Base-by-base conservation (phyloP, 768 basidiomycete species). In the Leccinellum rugosiceps region DNA sequence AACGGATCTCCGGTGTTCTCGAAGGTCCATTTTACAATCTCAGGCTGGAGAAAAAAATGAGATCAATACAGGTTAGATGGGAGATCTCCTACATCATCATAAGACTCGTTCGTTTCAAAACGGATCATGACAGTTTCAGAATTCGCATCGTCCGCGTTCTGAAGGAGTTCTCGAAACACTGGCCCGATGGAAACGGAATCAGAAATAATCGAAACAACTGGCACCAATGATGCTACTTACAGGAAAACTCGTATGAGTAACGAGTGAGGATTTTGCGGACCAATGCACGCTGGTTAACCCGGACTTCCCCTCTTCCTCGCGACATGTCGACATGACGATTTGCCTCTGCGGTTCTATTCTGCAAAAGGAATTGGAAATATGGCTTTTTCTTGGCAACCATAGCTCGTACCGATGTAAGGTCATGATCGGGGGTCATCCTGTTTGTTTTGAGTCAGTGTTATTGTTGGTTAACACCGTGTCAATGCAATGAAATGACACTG, bases 181-280 rank as follows among this genome's bases (percentile, higher is more conserved):
- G 73, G 57, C 83, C 84, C 44, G 86, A 82, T 78, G 56, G 13
- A 43, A 53, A 3, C 28, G 19, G 15, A 35, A 35, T 6, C 6
- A 23, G n/a, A 52, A 26, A 50, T 17, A 44, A 28, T 41, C 9
- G n/a, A 8, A 50, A 38, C 11, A 32, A 23, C 4, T n/a, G n/a
- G n/a, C n/a, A n/a, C n/a, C 8, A 8, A 11, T n/a, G 2, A 8
- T 25, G 15, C 7, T 17, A 11, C 76, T 50, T 46, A 83, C 81
- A 78, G 5, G 94, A 94, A 62, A 94, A 91, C 75, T 95, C 94
- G 45, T 92, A 94, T 15, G 89, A 89, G 73, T 99, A 99, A 17
- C 96, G 80, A 10, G 96, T 93, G 8, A 98, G 83, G 14, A 98
- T 88, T 75, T 94, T 98, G 77, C 94, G 90, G 51, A 97, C 93